Percentiles rank a stretch among this genome's conserved stretches.
Evolutionary conservation across 257 asterid genomes (phyloP).

Genomic region (Ocimum tenuiflorum): DNA sequence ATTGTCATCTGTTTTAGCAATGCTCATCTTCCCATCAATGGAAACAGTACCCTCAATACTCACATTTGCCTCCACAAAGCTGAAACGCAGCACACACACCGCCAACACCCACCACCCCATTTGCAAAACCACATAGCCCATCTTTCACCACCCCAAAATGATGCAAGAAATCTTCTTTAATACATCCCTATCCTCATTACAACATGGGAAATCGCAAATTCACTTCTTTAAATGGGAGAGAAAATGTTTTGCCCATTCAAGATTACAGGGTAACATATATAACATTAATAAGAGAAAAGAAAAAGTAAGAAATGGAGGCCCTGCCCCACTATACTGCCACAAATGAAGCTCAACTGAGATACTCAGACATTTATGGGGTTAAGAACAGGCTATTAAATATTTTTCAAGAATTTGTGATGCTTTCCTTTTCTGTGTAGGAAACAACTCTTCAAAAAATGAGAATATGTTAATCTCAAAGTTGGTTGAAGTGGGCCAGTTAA

Average conservation of each 20-base stretch:
- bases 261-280: neutral
- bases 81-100: constrained; percentile 16
- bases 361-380: neutral
- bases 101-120: constrained; percentile 19
- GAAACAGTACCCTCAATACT: constrained; percentile 34
- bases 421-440: constrained; percentile 3
- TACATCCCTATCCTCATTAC: neutral
- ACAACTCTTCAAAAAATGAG: neutral
- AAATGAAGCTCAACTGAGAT: neutral
- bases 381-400: neutral
- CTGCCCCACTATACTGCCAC: neutral
- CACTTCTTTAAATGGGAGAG: neutral
- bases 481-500: constrained; percentile 28
- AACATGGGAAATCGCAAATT: neutral
- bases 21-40: constrained; percentile 38
- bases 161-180: constrained; percentile 8
- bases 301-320: neutral
- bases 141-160: constrained; percentile 24
- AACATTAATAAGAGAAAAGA: neutral
- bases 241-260: neutral
- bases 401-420: neutral
- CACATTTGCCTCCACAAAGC: constrained; percentile 21
- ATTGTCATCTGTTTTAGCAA: constrained; percentile 52
- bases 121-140: constrained; percentile 10
- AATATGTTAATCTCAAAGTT: constrained; percentile 11